A percentile compares a stretch with the other conserved stretches of the same genome.
Evolutionary conservation across 345 rosid species (phyloP).

Genomic region (Rubroshorea leprosula): DNA sequence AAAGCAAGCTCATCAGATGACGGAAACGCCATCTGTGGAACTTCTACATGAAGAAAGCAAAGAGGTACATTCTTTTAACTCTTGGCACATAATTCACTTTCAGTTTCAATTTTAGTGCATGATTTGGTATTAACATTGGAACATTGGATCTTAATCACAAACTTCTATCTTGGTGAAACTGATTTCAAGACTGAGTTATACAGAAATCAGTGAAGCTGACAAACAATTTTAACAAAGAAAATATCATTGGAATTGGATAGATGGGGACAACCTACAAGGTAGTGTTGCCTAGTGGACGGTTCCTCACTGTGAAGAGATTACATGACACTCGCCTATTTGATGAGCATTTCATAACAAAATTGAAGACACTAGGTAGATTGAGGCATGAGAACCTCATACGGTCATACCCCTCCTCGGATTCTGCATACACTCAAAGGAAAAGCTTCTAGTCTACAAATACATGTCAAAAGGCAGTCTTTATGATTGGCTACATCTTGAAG

Average conservation of each 20-base stretch:
- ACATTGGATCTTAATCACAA: neutral
- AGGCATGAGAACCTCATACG: conserved; percentile 5
- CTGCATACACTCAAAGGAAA: conserved; percentile 13
- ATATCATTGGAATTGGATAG: no score
- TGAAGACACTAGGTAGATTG: no score
- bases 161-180: conserved; percentile 1
- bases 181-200: conserved; percentile 3
- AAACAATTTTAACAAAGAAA: no score
- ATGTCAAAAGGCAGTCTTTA: conserved; percentile 23
- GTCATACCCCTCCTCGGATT: conserved; percentile 24
- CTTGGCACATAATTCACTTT: no score
- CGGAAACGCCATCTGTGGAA: neutral
- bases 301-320: conserved; percentile 12
- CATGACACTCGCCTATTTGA: neutral
- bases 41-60: no score
- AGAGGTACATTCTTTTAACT: neutral
- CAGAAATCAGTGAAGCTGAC: no score
- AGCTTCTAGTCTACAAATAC: conserved; percentile 24
- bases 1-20: neutral
- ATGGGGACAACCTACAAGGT: conserved; percentile 19
- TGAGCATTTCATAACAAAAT: conserved; percentile 3
- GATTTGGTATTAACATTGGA: neutral
- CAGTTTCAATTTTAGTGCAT: neutral
- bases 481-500: conserved; percentile 12
- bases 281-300: neutral